Evolutionary conservation across 2,329 filamentous ascomycete species (phyloP), one percentile per base, ranked within the genome.

Genomic region (Alternaria incomplexa): DNA sequence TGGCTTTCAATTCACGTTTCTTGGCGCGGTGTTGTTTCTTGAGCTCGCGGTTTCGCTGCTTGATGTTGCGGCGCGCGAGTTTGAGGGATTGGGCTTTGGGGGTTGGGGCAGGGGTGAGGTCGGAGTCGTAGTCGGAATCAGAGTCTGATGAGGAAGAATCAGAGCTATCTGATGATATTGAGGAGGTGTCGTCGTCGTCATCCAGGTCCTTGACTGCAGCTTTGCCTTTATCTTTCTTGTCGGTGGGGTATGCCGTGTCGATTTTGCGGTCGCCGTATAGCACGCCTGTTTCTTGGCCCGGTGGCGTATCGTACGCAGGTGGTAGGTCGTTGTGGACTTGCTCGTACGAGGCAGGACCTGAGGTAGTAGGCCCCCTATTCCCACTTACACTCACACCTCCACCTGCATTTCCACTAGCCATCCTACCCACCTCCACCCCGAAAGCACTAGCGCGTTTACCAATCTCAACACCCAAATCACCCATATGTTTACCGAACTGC

Each of bases 401-500:
- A 43, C 43, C 58, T 15, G 51, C 23, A 23, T 61, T 63, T 6
- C 58, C 60, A 46, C 43, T 59, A 25, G 58, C 23, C 56, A 43
- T 56, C 51, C 28, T 60, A 47, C 66, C 70, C 5, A 73, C 40
- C n/a, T 74, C 63, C 17, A 68, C 46, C 12, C 70, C 73, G 56
- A 69, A 67, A 7, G 59, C 61, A 40, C 62, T 72, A 7, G 73
- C 75, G 15, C 68, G 63, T 43, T 70, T 68, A 1, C 73, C 77
- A 54, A 78, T 68, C 25, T 77, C 65, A 46, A 75, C 59, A 20
- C 77, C 77, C 73, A 70, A 73, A 13, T 65, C 63, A 5, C 69
- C 76, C 69, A 73, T 72, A 15, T 61, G 68, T 55, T 68, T 75
- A 2, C 78, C 77, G 25, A 79, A 74, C 10, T 78, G 71, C 56